A percentile compares a stretch with the other conserved stretches of the same genome.
Conservation (phyloP, 305 asterid species). For the Caryopteris hybrid region DNA sequence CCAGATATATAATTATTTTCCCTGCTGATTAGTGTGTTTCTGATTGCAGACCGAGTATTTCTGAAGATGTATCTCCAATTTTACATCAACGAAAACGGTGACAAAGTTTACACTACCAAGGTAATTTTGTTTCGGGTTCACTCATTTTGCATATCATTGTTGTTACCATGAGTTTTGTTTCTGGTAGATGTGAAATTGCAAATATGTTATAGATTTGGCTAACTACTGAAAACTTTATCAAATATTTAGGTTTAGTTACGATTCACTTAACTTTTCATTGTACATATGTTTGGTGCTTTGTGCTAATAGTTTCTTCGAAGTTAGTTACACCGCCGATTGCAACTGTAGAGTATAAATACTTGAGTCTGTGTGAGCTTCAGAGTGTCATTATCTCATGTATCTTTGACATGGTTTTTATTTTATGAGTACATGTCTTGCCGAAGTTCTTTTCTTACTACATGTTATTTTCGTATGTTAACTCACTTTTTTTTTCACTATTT, state of each 20-base stretch:
- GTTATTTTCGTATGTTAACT: background rate
- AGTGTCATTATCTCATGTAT: background rate
- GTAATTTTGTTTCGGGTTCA: constrained; percentile 18
- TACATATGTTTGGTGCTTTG: background rate
- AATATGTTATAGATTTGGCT: background rate
- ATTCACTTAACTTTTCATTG: background rate
- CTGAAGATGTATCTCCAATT: constrained; percentile 68
- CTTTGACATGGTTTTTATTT: background rate
- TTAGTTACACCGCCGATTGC: background rate
- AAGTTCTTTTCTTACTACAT: background rate
- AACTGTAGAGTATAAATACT: background rate
- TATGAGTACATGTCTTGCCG: background rate
- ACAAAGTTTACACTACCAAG: constrained; percentile 87
- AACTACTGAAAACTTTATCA: background rate
- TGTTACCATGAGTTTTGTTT: background rate
- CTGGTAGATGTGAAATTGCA: background rate
- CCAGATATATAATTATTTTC: too few species aligned
- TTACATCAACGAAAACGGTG: constrained; percentile 35
- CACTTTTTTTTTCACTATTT: background rate
- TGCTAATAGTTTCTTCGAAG: background rate
- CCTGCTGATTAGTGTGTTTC: background rate
- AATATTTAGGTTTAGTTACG: background rate
- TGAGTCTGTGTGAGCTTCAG: background rate
- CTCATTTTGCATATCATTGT: background rate
- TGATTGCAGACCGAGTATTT: constrained; percentile 12